A percentile compares a stretch with the other conserved stretches of the same genome.
Evolutionary conservation across 225 moss, liverwort and hornwort genomes (phyloP).

Genomic region (Polytrichum commune): DNA sequence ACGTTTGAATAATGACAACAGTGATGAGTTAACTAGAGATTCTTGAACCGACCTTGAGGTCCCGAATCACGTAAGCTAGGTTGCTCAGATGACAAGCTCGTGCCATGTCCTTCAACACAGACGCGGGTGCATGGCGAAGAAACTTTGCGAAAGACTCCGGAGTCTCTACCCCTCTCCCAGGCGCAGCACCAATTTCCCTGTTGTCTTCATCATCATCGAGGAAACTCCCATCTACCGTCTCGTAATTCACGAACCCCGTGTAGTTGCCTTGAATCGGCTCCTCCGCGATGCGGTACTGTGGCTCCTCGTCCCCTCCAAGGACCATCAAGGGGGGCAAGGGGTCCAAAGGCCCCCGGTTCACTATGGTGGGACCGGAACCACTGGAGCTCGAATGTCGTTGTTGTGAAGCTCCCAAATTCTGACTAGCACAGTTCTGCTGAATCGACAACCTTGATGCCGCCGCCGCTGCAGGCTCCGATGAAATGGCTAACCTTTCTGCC

Average conservation of each 20-base stretch:
- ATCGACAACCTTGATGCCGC: too few species aligned
- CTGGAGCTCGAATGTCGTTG: too few species aligned
- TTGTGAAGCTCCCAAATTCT: too few species aligned
- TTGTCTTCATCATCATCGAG: background rate
- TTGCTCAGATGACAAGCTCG: slow-evolving; percentile 59
- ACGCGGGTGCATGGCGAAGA: slow-evolving; percentile 21
- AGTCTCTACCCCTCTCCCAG: slow-evolving; percentile 13
- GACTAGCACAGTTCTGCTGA: too few species aligned
- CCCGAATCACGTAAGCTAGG: slow-evolving; percentile 39
- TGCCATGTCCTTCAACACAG: slow-evolving; percentile 26
- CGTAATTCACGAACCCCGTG: background rate
- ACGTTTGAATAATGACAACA: too few species aligned
- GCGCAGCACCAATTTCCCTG: background rate
- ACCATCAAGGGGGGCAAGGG: slow-evolving; percentile 12
- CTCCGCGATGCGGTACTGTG: background rate
- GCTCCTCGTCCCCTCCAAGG: slow-evolving; percentile 7
- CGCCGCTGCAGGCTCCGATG: too few species aligned
- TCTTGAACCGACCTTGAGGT: slow-evolving; percentile 29
- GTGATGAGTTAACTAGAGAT: too few species aligned
- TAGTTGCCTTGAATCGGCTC: slow-evolving; percentile 2
- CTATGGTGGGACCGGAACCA: too few species aligned
- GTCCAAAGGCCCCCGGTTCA: background rate
- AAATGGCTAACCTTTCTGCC: too few species aligned
- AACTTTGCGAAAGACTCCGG: slow-evolving; percentile 33
- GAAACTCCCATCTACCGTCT: slow-evolving; percentile 17